Percentiles rank a stretch among this genome's conserved stretches.
phyloP scores from a whole-genome alignment of 2,329 filamentous ascomycete genomes.

The Talaromyces sp. region DNA sequence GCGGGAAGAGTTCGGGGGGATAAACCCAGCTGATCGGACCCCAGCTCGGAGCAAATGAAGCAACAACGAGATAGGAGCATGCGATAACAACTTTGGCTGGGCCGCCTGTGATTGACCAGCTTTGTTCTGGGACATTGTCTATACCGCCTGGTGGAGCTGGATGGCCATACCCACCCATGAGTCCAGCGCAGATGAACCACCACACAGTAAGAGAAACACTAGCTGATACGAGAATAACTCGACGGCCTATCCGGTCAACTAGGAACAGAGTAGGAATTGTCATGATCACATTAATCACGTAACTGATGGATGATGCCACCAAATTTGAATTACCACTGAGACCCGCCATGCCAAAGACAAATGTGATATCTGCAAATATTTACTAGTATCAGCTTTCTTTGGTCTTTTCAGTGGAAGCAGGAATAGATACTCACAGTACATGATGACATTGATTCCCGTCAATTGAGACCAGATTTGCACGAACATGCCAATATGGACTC shows the following conservation, averaged over 20 bases:
- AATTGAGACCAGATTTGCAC: conserved; percentile 76
- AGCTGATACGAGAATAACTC: conserved; percentile 65
- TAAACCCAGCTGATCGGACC: conserved; percentile 63
- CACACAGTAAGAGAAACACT: conserved; percentile 62
- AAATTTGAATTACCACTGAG: conserved; percentile 61
- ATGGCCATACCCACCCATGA: conserved; percentile 43
- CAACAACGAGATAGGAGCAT: conserved; percentile 73
- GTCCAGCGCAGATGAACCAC: conserved; percentile 47
- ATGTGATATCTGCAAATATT: background rate
- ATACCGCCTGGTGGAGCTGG: conserved; percentile 46
- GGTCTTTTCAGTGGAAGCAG: too few relatives aligned
- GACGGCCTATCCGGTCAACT: conserved; percentile 76
- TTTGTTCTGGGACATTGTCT: conserved; percentile 36
- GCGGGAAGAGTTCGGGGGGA: conserved; percentile 64
- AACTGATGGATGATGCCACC: conserved; percentile 70
- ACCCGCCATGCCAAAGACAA: conserved; percentile 68
- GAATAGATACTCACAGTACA: conserved; percentile 66
- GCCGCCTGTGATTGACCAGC: conserved; percentile 40
- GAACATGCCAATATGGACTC: conserved; percentile 71
- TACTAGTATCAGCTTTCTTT: too few relatives aligned
- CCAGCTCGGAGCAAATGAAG: conserved; percentile 68
- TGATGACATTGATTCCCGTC: conserved; percentile 76
- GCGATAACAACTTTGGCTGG: conserved; percentile 67
- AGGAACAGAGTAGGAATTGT: conserved; percentile 76
- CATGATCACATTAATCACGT: conserved; percentile 78